Percentiles rank a stretch among this genome's conserved stretches.
phyloP scores from a whole-genome alignment of 2,329 filamentous ascomycete species.

The Stagonosporopsis chrysanthemi region DNA sequence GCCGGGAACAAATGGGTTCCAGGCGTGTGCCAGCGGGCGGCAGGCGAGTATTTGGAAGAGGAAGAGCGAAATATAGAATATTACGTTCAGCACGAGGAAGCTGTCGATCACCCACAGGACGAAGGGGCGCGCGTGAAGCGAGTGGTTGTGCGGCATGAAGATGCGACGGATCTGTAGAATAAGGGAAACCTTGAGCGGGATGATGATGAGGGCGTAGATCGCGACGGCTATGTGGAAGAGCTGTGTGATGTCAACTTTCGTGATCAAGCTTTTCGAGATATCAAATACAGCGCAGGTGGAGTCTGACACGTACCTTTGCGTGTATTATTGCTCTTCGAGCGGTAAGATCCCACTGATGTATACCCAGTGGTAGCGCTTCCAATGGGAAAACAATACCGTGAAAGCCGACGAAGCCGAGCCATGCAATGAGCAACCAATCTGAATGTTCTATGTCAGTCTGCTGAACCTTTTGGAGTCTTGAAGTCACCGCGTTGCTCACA shows the following conservation, averaged over 20 bases:
- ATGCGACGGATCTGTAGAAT: constrained; percentile 29
- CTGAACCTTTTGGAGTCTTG: neutral
- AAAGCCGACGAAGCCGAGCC: constrained; percentile 17
- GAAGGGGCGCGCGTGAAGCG: constrained; percentile 2
- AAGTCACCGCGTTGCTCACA: constrained; percentile 14
- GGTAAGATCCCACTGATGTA: constrained; percentile 24
- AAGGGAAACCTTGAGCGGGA: constrained; percentile 29
- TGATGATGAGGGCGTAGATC: constrained; percentile 21
- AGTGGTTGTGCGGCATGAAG: constrained; percentile 19
- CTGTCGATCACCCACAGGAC: constrained; percentile 17
- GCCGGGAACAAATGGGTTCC: constrained; percentile 23
- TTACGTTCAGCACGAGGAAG: constrained; percentile 24
- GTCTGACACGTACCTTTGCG: constrained; percentile 12
- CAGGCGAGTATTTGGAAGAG: constrained; percentile 30
- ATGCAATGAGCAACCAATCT: constrained; percentile 23
- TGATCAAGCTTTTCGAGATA: neutral
- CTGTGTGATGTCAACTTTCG: constrained; percentile 1
- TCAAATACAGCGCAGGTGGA: neutral
- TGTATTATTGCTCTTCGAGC: constrained; percentile 15
- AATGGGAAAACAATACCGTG: constrained; percentile 19
- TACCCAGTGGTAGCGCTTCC: constrained; percentile 14
- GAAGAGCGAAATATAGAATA: constrained; percentile 26
- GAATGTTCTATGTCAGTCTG: neutral
- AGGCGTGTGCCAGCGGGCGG: constrained; percentile 24
- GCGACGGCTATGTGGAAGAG: constrained; percentile 22